These are phyloP conservation scores for Clavispora carvajalis DNA, from an alignment of 805 yeast genomes.

Conservation along the genomic window DNA sequence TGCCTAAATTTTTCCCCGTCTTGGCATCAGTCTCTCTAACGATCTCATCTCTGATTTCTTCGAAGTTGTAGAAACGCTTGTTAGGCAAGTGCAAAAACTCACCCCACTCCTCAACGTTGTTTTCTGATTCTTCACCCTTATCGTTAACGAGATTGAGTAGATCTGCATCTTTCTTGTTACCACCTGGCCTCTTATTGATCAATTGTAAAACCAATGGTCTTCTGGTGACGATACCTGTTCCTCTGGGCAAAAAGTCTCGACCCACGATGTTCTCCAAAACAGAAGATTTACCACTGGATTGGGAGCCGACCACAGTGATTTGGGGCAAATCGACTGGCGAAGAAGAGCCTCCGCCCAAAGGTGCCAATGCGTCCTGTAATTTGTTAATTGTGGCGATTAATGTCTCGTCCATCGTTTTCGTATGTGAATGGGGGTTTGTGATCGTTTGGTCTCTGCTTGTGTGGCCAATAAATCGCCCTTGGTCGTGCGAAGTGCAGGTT, in stretches of 20 bases:
- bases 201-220: slow-evolving; percentile 81
- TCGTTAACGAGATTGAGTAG: slow-evolving; percentile 38
- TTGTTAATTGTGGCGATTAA: slow-evolving; percentile 82
- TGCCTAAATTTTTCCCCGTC: slow-evolving; percentile 79
- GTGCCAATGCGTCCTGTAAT: slow-evolving; percentile 94
- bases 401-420: slow-evolving; percentile 58
- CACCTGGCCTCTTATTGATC: slow-evolving; percentile 55
- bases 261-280: slow-evolving; percentile 90
- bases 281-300: slow-evolving; percentile 83
- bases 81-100: slow-evolving; percentile 92
- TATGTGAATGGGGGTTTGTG: not conserved
- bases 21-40: slow-evolving; percentile 86
- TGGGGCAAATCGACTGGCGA: slow-evolving; percentile 93
- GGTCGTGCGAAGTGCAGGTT: slow-evolving; percentile 6
- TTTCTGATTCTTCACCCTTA: slow-evolving; percentile 53
- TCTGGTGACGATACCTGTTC: slow-evolving; percentile 89
- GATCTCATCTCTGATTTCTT: slow-evolving; percentile 84
- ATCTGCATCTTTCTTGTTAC: slow-evolving; percentile 23
- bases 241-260: slow-evolving; percentile 85
- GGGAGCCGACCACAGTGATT: slow-evolving; percentile 93
- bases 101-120: slow-evolving; percentile 90
- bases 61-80: slow-evolving; percentile 80
- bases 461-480: not conserved
- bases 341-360: slow-evolving; percentile 82
- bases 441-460: not conserved